Evolutionary conservation across 257 asterid species (phyloP).

Genomic region (Nemophila menziesii): DNA sequence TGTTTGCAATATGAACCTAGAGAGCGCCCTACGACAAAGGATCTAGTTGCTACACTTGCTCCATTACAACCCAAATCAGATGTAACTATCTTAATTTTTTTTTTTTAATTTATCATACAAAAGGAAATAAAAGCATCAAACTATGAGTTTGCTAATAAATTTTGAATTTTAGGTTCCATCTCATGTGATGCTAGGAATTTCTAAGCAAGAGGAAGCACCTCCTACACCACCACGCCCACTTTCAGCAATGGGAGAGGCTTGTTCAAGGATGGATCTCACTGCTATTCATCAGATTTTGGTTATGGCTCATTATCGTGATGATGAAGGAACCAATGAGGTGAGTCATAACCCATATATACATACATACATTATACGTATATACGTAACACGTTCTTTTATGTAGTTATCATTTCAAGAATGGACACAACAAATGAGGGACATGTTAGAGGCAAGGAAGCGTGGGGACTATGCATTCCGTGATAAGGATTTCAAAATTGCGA

Average conservation of each 20-base stretch:
- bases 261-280: conserved; percentile 87
- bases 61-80: conserved; percentile 62
- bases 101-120: not conserved
- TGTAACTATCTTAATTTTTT: conserved; percentile 23
- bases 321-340: conserved; percentile 85
- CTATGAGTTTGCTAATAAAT: not conserved
- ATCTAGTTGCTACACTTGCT: conserved; percentile 63
- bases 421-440: conserved; percentile 92
- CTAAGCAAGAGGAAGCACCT: conserved; percentile 61
- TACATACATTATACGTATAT: not conserved
- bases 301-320: conserved; percentile 80
- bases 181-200: conserved; percentile 73
- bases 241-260: conserved; percentile 90
- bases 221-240: conserved; percentile 69
- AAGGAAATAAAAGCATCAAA: too few species aligned
- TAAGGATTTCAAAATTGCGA: conserved; percentile 73
- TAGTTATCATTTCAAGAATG: conserved; percentile 95
- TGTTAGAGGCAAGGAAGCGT: conserved; percentile 86
- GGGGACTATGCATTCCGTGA: conserved; percentile 94
- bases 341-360: not conserved
- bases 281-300: conserved; percentile 91
- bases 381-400: conserved; percentile 8
- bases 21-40: conserved; percentile 76
- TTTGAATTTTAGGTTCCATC: conserved; percentile 66
- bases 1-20: conserved; percentile 82